Evolutionary conservation across 208 protist species (phyloP).

Genomic region (Sergeia podlipaevii): DNA sequence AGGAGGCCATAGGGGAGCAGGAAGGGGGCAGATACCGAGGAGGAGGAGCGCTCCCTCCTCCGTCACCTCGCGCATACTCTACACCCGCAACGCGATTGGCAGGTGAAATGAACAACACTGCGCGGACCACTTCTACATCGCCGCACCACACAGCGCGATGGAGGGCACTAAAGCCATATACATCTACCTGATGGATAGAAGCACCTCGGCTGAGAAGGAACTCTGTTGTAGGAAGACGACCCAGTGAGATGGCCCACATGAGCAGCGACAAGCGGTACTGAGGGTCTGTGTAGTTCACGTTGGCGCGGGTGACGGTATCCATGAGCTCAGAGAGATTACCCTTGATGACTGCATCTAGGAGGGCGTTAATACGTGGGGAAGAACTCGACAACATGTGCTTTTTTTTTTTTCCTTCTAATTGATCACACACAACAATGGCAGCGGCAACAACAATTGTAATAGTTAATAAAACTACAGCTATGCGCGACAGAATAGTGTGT

Average conservation of each 20-base stretch:
- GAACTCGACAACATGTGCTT: too few relatives aligned
- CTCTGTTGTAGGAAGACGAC: constrained; percentile 38
- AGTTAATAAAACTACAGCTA: constrained; percentile 3
- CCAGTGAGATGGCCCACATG: constrained; percentile 58
- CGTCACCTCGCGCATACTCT: too few relatives aligned
- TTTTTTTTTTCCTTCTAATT: constrained; percentile 1
- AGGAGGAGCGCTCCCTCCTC: too few relatives aligned
- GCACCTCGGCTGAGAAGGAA: constrained; percentile 57
- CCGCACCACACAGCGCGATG: constrained; percentile 80
- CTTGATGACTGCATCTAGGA: constrained; percentile 42
- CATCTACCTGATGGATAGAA: constrained; percentile 49
- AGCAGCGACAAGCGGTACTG: constrained; percentile 63
- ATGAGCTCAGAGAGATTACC: constrained; percentile 38
- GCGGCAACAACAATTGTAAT: constrained; percentile 14
- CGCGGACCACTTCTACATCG: constrained; percentile 43
- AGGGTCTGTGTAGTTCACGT: constrained; percentile 74
- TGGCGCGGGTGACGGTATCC: constrained; percentile 41
- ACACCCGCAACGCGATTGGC: constrained; percentile 1
- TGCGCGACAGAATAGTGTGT: background rate
- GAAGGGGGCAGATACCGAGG: background rate
- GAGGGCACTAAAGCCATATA: constrained; percentile 60
- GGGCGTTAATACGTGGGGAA: constrained; percentile 15
- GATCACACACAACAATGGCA: constrained; percentile 8
- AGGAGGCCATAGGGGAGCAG: too few relatives aligned
- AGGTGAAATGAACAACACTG: constrained; percentile 51